Evolutionary conservation across 1,284 basidiomycete genomes (phyloP), one percentile per base, ranked within the genome.

Genomic region (Ceratobasidium sp.): DNA sequence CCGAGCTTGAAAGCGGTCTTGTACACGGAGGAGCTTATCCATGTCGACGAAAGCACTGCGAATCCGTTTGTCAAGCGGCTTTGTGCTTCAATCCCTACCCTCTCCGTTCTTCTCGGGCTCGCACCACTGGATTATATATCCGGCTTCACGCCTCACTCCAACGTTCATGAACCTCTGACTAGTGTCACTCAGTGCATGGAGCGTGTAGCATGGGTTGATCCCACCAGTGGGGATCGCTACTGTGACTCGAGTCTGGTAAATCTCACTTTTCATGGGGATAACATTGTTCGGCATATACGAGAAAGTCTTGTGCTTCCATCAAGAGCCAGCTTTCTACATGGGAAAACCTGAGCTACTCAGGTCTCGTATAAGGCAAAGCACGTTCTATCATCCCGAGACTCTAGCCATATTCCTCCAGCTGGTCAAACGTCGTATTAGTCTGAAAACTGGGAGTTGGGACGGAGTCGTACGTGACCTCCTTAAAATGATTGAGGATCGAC

Each of bases 231-330:
- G 0, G 73, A 65, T 33, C 59, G 17, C 46, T 23, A 65, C 38
- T 23, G 46, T 28, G 15, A 67, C 23, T 44, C 12, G 23, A 38
- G 6, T 23, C n/a, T 5, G 9, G n/a, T 48, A 9, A 23, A 17
- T 9, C 10, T 65, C 28, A 23, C 61, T 6, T 66, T 75, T 13
- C 38, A 75, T 1, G n/a, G 50, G 15, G 61, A 44, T 1, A 33
- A 65, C 20, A 61, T 75, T 75, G 1, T 75, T 61, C 33, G 73
- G 61, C 10, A 26, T 75, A 40, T 65, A 75, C 73, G 46, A 65
- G 26, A 54, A 66, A 20, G 54, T 75, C 28, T 91, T 91, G 71
- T 79, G 12, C 26, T 73, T 73, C 38, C 10, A 40, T 20, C 40
- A 48, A 13, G 59, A 73, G 17, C 79, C 59, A 82, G 83, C 73